These are phyloP conservation scores for Cystoisospora suis DNA, from an alignment of 169 alveolate species.

Conservation along the genomic window DNA sequence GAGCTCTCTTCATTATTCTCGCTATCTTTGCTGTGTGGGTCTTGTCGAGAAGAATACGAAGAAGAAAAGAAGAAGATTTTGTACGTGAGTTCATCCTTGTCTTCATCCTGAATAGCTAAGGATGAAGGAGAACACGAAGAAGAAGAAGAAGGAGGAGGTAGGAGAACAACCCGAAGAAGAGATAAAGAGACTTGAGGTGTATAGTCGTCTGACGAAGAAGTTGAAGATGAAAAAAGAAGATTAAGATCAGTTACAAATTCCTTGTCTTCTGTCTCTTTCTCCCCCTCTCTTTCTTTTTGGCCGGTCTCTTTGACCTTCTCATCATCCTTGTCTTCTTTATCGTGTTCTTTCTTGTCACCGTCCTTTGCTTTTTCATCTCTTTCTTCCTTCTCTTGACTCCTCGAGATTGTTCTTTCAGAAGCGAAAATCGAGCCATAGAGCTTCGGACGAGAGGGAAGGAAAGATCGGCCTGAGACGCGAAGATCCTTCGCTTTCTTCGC, in stretches of 20 bases:
- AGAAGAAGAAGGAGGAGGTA: neutral
- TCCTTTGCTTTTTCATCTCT: neutral
- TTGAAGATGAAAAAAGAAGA: neutral
- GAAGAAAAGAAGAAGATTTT: neutral
- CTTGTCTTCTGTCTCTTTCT: neutral
- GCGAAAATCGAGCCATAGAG: conserved; percentile 6
- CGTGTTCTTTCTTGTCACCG: too few species aligned
- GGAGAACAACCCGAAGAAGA: neutral
- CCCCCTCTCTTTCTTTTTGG: neutral
- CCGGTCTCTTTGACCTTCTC: neutral
- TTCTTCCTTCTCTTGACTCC: neutral
- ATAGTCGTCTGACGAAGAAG: too few species aligned
- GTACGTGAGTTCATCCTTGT: neutral
- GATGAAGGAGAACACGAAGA: neutral
- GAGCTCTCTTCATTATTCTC: neutral
- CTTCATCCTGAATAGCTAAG: neutral
- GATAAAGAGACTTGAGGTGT: too few species aligned
- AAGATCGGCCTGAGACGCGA: neutral
- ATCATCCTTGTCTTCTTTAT: neutral
- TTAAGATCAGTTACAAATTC: neutral
- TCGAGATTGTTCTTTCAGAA: too few species aligned
- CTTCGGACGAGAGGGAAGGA: neutral
- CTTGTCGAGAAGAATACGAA: too few species aligned
- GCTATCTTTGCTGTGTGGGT: too few species aligned
- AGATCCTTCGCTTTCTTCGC: neutral